Percentiles rank a stretch among this genome's conserved stretches.
phyloP scores from a whole-genome alignment of 2,329 filamentous ascomycete species.

The Penicillium sp. region DNA sequence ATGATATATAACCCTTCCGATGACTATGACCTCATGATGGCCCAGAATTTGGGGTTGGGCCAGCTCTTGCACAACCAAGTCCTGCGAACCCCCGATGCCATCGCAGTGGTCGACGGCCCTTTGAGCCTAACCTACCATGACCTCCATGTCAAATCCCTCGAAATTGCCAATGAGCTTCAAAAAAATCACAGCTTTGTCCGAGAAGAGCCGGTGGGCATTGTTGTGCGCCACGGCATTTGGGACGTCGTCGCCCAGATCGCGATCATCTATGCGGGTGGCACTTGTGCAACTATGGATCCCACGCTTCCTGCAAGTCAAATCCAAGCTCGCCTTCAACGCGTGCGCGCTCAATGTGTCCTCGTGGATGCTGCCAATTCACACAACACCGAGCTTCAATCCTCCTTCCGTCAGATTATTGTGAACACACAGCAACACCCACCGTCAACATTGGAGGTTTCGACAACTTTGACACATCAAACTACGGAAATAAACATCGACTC shows the following conservation, averaged over 20 bases:
- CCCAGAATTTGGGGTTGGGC: conserved; percentile 10
- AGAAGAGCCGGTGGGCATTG: conserved; percentile 21
- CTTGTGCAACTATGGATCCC: conserved; percentile 22
- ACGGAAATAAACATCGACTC: not conserved
- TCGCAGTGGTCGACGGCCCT: conserved; percentile 10
- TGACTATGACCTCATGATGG: conserved; percentile 10
- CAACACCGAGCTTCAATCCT: not conserved
- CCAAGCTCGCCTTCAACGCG: conserved; percentile 6
- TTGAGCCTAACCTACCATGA: conserved; percentile 10
- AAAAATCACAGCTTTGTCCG: not conserved
- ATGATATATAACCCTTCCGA: not conserved
- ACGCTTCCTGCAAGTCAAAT: conserved; percentile 19
- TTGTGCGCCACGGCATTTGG: conserved; percentile 15
- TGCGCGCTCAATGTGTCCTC: conserved; percentile 11
- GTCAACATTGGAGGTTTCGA: too few relatives aligned
- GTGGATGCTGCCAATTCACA: not conserved
- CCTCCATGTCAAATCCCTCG: conserved; percentile 6
- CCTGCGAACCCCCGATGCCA: not conserved
- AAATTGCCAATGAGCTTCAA: conserved; percentile 4
- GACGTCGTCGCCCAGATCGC: conserved; percentile 24
- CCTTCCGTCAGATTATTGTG: not conserved
- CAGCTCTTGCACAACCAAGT: conserved; percentile 11
- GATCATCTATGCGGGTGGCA: conserved; percentile 23
- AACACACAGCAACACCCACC: not conserved
- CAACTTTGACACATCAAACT: too few relatives aligned